Conservation (phyloP, 805 yeast genomes). For the Citeromyces matritensis region DNA sequence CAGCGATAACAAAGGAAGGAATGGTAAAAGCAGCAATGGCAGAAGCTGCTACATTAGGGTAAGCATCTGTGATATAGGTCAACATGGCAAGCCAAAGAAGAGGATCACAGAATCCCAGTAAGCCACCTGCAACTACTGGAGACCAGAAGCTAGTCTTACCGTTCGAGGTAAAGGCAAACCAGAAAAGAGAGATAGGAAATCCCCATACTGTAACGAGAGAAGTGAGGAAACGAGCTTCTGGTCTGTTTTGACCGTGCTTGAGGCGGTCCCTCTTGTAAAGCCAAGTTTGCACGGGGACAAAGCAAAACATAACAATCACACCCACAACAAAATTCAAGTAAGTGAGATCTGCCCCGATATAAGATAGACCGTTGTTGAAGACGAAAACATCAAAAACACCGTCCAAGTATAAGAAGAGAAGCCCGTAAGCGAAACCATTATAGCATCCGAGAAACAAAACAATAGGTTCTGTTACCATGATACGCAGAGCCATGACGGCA, state of each 20-base stretch:
- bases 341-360: conserved; percentile 16
- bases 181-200: conserved; percentile 17
- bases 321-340: conserved; percentile 19
- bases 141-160: conserved; percentile 18
- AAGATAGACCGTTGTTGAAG: conserved; percentile 14
- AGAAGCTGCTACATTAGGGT: conserved; percentile 16
- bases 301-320: conserved; percentile 11
- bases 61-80: conserved; percentile 17
- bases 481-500: conserved; percentile 14
- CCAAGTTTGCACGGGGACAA: conserved; percentile 16
- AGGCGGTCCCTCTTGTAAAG: conserved; percentile 13
- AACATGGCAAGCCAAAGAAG: conserved; percentile 19
- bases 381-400: conserved; percentile 20
- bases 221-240: conserved; percentile 16
- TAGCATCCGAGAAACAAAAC: conserved; percentile 16
- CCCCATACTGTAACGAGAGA: conserved; percentile 20
- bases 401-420: conserved; percentile 17
- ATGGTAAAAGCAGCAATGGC: conserved; percentile 20
- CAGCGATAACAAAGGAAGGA: conserved; percentile 20
- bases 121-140: conserved; percentile 16
- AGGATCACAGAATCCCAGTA: conserved; percentile 17
- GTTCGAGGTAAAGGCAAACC: conserved; percentile 18
- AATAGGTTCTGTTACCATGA: conserved; percentile 19
- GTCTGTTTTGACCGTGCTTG: conserved; percentile 16
- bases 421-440: conserved; percentile 19